phyloP scores from a whole-genome alignment of 306 rosid genomes.

The Quillaja saponaria region DNA sequence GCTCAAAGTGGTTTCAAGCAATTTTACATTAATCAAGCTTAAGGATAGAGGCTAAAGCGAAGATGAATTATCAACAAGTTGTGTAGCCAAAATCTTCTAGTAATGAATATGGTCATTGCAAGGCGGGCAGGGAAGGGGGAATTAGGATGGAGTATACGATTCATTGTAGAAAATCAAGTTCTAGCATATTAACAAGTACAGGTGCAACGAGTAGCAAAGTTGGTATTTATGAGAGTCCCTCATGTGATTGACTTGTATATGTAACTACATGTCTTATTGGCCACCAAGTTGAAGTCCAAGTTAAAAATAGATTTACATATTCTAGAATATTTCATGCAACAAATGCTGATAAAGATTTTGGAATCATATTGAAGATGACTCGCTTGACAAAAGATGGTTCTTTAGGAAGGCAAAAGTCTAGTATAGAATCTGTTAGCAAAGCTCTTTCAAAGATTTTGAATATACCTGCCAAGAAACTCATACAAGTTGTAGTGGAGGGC shows the following conservation, averaged over 20 bases:
- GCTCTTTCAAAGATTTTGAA: slow-evolving; percentile 66
- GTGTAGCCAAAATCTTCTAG: slow-evolving; percentile 61
- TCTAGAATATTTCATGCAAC: slow-evolving; percentile 90
- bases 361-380: slow-evolving; percentile 81
- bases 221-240: slow-evolving; percentile 60
- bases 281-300: slow-evolving; percentile 92
- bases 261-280: slow-evolving; percentile 76
- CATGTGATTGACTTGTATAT: slow-evolving; percentile 73
- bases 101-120: slow-evolving; percentile 84
- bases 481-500: slow-evolving; percentile 86
- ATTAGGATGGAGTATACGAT: slow-evolving; percentile 56
- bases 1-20: slow-evolving; percentile 21
- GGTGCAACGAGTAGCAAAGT: slow-evolving; percentile 55
- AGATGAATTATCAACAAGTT: slow-evolving; percentile 72
- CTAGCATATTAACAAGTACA: slow-evolving; percentile 52
- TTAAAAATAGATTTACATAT: slow-evolving; percentile 82
- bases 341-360: slow-evolving; percentile 76
- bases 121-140: slow-evolving; percentile 72
- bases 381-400: slow-evolving; percentile 74
- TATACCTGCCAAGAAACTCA: slow-evolving; percentile 76
- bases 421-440: slow-evolving; percentile 57
- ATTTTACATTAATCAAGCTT: slow-evolving; percentile 35
- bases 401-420: slow-evolving; percentile 61
- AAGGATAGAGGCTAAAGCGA: slow-evolving; percentile 54
- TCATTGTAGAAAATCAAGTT: slow-evolving; percentile 62